Evolutionary conservation across 148 eudicot species (phyloP), one percentile per base, ranked within the genome.

Genomic region (Diospyros kaki): DNA sequence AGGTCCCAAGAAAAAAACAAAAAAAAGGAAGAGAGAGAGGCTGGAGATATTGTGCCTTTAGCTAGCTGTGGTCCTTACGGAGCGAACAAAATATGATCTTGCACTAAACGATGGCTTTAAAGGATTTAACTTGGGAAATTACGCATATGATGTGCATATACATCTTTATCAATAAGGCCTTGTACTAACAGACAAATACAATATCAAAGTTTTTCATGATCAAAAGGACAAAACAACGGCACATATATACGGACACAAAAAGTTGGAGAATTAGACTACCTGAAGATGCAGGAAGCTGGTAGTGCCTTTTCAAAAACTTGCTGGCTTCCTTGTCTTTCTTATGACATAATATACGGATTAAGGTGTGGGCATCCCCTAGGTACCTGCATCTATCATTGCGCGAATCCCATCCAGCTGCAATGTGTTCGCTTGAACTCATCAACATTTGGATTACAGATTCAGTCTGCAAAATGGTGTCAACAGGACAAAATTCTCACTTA

Each of bases 251-350:
- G 28, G 28, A 28, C 28, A 28, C 28, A 28, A 28, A 28, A 28
- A 28, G 28, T 28, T 28, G 28, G 28, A 28, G 28, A 28, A 28
- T 28, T 28, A 28, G 28, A 74, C 45, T 40, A 94, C 98, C 98
- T 81, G 97, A 94, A 75, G 98, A 94, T 66, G 94, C 79, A 62
- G 98, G 98, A 73, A 94, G 80, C 67, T 80, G 87, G 73, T 91
- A 94, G 9, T 90, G 91, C 77, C 64, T 81, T 75, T 91, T 90
- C 4, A 94, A 75, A 79, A 94, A 94, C 78, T 76, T 84, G 39
- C 95, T 86, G 73, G 98, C 95, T 76, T 91, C 97, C 75, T 68
- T 81, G 67, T 94, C 98, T 79, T 86, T 94, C 83, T 91, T 94
- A 83, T 94, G 98, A 75, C 98, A 94, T 54, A 94, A 82, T 56